Percentiles rank a stretch among this genome's conserved stretches.
Conservation (phyloP, 305 asterid genomes). For the Fraxinus ornus region DNA sequence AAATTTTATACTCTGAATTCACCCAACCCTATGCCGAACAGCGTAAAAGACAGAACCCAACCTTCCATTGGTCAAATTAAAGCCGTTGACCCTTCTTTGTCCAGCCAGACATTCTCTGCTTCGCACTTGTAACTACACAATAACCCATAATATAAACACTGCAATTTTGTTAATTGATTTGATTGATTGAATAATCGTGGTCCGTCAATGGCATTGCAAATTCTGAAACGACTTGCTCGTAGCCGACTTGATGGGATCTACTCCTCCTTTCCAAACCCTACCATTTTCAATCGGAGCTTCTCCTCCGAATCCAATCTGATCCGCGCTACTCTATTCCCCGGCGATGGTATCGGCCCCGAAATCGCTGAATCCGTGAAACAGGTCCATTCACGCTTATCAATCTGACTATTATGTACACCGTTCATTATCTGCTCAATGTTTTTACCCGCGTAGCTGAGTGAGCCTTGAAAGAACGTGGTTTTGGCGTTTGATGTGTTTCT, state of each 20-base stretch:
- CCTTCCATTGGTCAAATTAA: too few species aligned
- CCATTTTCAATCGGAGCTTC: conserved; percentile 42
- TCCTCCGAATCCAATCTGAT: conserved; percentile 61
- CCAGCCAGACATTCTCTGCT: background rate
- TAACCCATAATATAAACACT: too few species aligned
- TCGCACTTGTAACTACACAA: background rate
- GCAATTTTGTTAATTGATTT: conserved; percentile 7
- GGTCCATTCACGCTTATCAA: conserved; percentile 31
- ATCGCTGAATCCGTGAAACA: conserved; percentile 85
- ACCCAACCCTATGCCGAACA: too few species aligned
- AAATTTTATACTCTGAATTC: too few species aligned
- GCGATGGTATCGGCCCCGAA: conserved; percentile 97
- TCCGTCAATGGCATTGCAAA: conserved; percentile 66
- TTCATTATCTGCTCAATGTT: background rate
- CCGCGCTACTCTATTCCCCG: conserved; percentile 95
- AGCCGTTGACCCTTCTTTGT: background rate
- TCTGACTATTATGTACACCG: background rate
- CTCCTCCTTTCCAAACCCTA: conserved; percentile 36
- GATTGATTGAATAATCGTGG: conserved; percentile 4
- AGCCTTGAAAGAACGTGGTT: background rate
- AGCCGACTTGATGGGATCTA: conserved; percentile 33
- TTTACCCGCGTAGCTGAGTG: background rate
- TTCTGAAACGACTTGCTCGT: conserved; percentile 55
- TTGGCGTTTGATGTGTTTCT: background rate
- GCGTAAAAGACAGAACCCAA: too few species aligned